Evolutionary conservation across 352 stramenopile species (phyloP).

Genomic region (Phytophthora citricola): DNA sequence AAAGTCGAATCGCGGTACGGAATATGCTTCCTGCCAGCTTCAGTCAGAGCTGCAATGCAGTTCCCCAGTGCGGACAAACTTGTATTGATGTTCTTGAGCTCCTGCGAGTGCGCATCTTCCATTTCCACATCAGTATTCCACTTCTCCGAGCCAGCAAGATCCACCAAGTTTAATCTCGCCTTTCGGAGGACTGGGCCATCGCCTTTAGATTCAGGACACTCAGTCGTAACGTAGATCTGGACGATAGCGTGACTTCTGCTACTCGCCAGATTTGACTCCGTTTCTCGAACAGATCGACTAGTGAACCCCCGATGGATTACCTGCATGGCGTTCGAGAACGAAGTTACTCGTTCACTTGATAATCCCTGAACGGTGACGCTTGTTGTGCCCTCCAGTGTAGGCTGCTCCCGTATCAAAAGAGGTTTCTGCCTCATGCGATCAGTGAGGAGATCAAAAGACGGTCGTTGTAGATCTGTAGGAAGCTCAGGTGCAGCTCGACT

Average conservation of each 20-base stretch:
- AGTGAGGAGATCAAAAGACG: conserved; percentile 90
- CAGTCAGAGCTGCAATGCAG: conserved; percentile 89
- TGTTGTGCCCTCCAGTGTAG: conserved; percentile 53
- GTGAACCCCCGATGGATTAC: conserved; percentile 55
- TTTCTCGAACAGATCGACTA: conserved; percentile 82
- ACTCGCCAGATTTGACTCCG: conserved; percentile 86
- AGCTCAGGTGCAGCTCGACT: conserved; percentile 80
- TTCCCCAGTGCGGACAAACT: conserved; percentile 91
- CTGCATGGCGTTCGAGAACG: conserved; percentile 56
- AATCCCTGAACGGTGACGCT: conserved; percentile 69
- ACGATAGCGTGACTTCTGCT: conserved; percentile 93
- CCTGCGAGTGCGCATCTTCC: conserved; percentile 71
- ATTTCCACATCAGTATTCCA: conserved; percentile 85
- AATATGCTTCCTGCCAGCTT: conserved; percentile 87
- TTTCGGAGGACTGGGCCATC: conserved; percentile 46
- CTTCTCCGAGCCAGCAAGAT: conserved; percentile 83
- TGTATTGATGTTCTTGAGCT: conserved; percentile 93
- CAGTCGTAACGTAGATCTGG: conserved; percentile 78
- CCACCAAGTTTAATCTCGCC: conserved; percentile 79
- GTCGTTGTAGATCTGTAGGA: conserved; percentile 97
- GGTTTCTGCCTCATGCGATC: conserved; percentile 71
- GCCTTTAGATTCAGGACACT: conserved; percentile 37
- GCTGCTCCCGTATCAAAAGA: conserved; percentile 75
- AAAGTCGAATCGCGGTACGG: conserved; percentile 91
- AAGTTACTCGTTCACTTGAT: conserved; percentile 53